Base-by-base conservation (phyloP, 148 eudicot genomes). In the Fallopia convolvulus region DNA sequence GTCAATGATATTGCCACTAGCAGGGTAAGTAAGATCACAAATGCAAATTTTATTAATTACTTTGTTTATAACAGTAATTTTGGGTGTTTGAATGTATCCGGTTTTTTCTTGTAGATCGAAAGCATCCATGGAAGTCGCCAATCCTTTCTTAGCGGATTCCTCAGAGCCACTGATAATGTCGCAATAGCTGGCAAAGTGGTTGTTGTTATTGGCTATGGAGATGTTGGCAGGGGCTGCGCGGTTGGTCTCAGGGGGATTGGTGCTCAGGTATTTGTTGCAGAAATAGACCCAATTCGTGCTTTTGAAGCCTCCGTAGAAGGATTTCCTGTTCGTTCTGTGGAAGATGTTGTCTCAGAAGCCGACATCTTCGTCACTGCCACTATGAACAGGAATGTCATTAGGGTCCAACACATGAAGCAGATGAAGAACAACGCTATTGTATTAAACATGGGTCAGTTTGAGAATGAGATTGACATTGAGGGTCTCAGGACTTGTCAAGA, bases 401-500 rank as follows among this genome's bases (percentile, higher is more conserved):
- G 89, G 92, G 87, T 94, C 17, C 81, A 84, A 82, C 85, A 94
- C 91, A 90, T 94, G 97, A 88, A 42, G 81, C 90, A 90, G 85
- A 94, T 94, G 98, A 94, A 94, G 89, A 94, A 94, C 95, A 94
- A 94, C 21, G 98, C 97, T 80, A 92, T 92, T 44, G 98, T 94
- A 41, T 92, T 94, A 88, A 94, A 94, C 91, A 88, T 92, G 36
- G 98, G 98, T 55, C 98, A 94, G 85, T 92, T 94, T 66, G 98
- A 94, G 87, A 94, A 94, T 23, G 98, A 94, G 42, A 92, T 94
- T 14, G 98, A 94, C 84, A 89, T 92, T 97, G 84, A 52, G 0
- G 97, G 97, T 5, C 91, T 94, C 0, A 97, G 92, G 90, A 89
- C 83, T 14, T 92, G 48, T 90, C 97, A 93, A 0, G 95, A 95